These are phyloP conservation scores for Excoecaria agallocha DNA, from an alignment of 345 rosid genomes.

Conservation along the genomic window DNA sequence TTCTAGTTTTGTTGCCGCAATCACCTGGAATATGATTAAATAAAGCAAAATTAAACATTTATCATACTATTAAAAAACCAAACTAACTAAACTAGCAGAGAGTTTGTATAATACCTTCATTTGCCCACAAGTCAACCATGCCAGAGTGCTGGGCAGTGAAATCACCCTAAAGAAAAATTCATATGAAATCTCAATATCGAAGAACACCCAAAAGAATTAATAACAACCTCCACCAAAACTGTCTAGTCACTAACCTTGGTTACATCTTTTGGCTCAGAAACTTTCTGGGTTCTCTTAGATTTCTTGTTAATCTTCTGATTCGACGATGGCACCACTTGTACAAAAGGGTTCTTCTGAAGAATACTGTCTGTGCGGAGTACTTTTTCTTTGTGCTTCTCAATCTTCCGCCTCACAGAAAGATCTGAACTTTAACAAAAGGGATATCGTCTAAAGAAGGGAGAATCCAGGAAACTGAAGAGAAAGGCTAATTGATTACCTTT, in stretches of 20 bases:
- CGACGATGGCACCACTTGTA: conserved; percentile 61
- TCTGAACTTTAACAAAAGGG: conserved; percentile 30
- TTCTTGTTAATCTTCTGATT: conserved; percentile 44
- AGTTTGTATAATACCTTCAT: conserved; percentile 40
- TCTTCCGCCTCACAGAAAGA: conserved; percentile 73
- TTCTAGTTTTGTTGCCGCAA: conserved; percentile 35
- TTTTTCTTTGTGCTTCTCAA: conserved; percentile 71
- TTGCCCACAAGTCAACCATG: conserved; percentile 68
- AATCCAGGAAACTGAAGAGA: not conserved
- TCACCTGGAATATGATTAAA: conserved; percentile 41
- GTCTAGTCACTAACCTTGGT: conserved; percentile 32
- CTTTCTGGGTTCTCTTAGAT: conserved; percentile 19
- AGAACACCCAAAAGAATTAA: not conserved
- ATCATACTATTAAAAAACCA: not conserved
- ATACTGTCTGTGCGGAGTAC: conserved; percentile 65
- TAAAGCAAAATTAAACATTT: not conserved
- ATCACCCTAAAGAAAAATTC: conserved; percentile 31
- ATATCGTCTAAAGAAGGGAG: not conserved
- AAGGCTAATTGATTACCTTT: conserved; percentile 37
- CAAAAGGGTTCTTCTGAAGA: conserved; percentile 74
- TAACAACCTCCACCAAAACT: not conserved
- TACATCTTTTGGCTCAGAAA: conserved; percentile 16
- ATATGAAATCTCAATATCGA: not conserved
- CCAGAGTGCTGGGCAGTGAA: conserved; percentile 36
- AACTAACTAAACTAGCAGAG: not conserved